These are phyloP conservation scores for Globisporangium viniferum DNA, from an alignment of 352 stramenopile genomes.

Conservation along the genomic window DNA sequence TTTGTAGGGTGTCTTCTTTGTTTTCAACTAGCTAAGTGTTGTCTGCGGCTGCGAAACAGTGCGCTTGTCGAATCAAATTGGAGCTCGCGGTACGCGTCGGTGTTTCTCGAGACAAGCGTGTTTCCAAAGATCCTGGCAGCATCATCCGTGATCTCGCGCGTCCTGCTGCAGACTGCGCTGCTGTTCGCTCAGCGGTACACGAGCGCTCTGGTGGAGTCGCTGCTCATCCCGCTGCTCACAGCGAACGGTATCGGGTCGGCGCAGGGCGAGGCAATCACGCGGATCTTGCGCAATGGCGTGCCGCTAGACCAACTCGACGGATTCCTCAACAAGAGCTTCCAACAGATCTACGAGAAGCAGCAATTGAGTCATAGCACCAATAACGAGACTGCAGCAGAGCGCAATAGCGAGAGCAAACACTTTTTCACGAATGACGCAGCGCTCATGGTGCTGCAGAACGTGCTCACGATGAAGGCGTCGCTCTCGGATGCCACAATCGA, in stretches of 20 bases:
- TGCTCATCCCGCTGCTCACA: constrained; percentile 54
- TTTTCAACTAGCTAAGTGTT: too few relatives aligned
- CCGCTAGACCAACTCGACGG: constrained; percentile 44
- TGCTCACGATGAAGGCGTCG: constrained; percentile 54
- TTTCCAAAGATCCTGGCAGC: constrained; percentile 53
- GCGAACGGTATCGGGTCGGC: constrained; percentile 31
- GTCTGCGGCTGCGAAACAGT: too few relatives aligned
- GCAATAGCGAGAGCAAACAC: constrained; percentile 14
- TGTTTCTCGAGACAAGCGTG: constrained; percentile 57
- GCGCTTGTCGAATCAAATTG: constrained; percentile 58
- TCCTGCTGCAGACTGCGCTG: constrained; percentile 59
- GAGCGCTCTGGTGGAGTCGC: constrained; percentile 38
- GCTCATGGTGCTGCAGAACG: constrained; percentile 75
- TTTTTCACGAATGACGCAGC: constrained; percentile 60
- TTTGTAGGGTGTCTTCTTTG: not conserved
- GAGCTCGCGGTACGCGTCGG: constrained; percentile 61
- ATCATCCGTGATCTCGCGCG: constrained; percentile 67
- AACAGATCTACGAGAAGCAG: constrained; percentile 12
- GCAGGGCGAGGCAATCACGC: constrained; percentile 67
- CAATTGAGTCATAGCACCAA: not conserved
- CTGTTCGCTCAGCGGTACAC: constrained; percentile 50
- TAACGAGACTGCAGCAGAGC: not conserved
- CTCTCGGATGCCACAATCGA: constrained; percentile 48
- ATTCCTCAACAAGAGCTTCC: constrained; percentile 35
- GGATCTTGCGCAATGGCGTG: constrained; percentile 55